phyloP scores from a whole-genome alignment of 192 early-diverging fungal genomes.

The Cetraspora pellucida region DNA sequence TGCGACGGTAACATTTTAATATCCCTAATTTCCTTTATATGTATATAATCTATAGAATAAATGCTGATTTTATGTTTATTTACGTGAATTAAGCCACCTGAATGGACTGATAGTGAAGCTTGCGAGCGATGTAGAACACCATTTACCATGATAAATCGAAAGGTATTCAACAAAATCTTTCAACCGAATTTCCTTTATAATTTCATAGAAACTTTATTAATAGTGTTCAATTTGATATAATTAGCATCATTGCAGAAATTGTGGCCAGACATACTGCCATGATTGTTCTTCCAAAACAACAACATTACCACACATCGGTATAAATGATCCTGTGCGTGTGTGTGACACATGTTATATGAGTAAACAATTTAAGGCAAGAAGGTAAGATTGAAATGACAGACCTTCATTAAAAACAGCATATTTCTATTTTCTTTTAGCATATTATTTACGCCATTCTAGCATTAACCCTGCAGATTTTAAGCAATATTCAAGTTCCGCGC shows the following conservation, averaged over 20 bases:
- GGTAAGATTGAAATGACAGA: constrained; percentile 1
- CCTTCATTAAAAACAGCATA: constrained; percentile 10
- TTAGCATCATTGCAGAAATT: constrained; percentile 95
- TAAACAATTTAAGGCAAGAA: constrained; percentile 42
- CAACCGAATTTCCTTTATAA: no score
- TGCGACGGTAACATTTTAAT: constrained; percentile 63
- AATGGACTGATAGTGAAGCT: constrained; percentile 93
- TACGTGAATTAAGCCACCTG: constrained; percentile 71
- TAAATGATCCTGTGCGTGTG: constrained; percentile 89
- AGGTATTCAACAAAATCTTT: constrained; percentile 46
- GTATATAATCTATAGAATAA: no score
- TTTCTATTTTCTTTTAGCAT: not conserved
- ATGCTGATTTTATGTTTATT: constrained; percentile 8
- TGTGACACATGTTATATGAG: constrained; percentile 92
- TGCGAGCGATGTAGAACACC: constrained; percentile 92
- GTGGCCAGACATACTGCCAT: constrained; percentile 91
- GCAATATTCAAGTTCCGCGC: not conserved
- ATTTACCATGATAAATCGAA: constrained; percentile 94
- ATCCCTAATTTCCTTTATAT: no score
- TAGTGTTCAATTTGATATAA: not conserved
- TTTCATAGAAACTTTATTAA: no score
- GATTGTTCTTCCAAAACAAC: constrained; percentile 89
- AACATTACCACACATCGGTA: constrained; percentile 83
- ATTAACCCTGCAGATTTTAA: constrained; percentile 29
- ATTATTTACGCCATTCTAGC: constrained; percentile 43